Evolutionary conservation across 176 grass and related monocot species (phyloP), one percentile per base, ranked within the genome.

Genomic region (Eleusine coracana): DNA sequence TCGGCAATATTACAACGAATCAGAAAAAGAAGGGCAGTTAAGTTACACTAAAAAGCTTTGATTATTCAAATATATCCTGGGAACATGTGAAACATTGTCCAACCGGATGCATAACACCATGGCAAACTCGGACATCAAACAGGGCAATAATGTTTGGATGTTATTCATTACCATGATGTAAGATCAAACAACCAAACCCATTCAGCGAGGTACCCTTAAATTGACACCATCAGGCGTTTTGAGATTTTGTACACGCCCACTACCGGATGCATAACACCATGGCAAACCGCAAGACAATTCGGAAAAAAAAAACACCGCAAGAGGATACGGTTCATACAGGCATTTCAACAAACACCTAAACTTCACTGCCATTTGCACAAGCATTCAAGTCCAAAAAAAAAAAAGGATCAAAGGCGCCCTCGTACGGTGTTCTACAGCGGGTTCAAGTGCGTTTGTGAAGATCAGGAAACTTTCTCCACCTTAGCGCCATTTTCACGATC

Each of bases 281-380:
- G 25, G 25, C 25, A 25, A 25, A 25, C 25, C 25, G 25, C 25
- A 25, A 25, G 25, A 25, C 25, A 25, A 25, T 25, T 25, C 25
- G 25, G 25, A 25, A 25, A 25, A 25, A 25, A 25, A 25, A 28
- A 79, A 5, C 5, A 3, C 5, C 2, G 3, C 18, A 10, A 80
- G 37, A 65, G 18, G 5, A 15, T 46, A 55, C 68, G 29, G 7
- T 68, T 21, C 11, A 60, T 40, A 66, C 2, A 50, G 1, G 9
- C 75, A 86, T 86, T 86, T 90, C 80, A 82, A 52, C 79, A 44
- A 90, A 75, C 74, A 83, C 13, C 41, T 83, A 3, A 6, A 70
- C 50, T 58, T 50, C 66, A 39, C 34, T 1, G 0, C 3, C 45
- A 42, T 29, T 44, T 44, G 38, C 5, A 59, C 37, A 3, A 7